phyloP scores from a whole-genome alignment of 192 early-diverging fungal genomes.

The Helicostylum pulchrum region DNA sequence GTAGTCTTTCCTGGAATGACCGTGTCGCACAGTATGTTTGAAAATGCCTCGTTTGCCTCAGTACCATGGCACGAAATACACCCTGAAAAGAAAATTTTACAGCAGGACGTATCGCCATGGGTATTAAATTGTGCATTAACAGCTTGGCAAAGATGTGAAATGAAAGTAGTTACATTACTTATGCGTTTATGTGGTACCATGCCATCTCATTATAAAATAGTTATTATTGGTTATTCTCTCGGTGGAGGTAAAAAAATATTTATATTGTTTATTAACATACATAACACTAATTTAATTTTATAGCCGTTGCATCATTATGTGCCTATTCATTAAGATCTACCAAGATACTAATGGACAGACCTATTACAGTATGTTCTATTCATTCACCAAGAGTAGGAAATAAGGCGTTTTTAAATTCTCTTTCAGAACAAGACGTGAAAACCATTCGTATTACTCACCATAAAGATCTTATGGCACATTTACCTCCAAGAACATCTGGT shows the following conservation, averaged over 20 bases:
- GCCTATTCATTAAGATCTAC: slow-evolving; percentile 29
- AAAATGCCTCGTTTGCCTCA: slow-evolving; percentile 13
- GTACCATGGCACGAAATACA: slow-evolving; percentile 25
- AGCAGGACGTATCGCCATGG: slow-evolving; percentile 12
- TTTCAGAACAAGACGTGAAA: slow-evolving; percentile 8
- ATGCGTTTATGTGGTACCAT: slow-evolving; percentile 21
- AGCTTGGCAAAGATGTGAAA: slow-evolving; percentile 27
- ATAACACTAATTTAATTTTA: background rate
- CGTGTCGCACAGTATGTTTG: slow-evolving; percentile 5
- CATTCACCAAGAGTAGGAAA: slow-evolving; percentile 28
- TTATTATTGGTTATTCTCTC: slow-evolving; percentile 20
- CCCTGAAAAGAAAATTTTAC: background rate
- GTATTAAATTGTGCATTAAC: slow-evolving; percentile 25
- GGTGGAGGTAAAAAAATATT: slow-evolving; percentile 18
- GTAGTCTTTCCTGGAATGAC: slow-evolving; percentile 22
- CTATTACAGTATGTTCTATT: slow-evolving; percentile 13
- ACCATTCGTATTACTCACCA: slow-evolving; percentile 23
- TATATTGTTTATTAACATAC: background rate
- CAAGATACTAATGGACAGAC: slow-evolving; percentile 16
- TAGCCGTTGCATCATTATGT: slow-evolving; percentile 31
- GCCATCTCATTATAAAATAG: slow-evolving; percentile 26
- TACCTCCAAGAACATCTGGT: slow-evolving; percentile 27
- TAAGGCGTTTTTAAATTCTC: slow-evolving; percentile 9
- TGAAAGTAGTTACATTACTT: slow-evolving; percentile 26
- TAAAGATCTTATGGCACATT: slow-evolving; percentile 24